Evolutionary conservation across 1,284 basidiomycete species (phyloP).

Genomic region (Ganoderma lucidum): DNA sequence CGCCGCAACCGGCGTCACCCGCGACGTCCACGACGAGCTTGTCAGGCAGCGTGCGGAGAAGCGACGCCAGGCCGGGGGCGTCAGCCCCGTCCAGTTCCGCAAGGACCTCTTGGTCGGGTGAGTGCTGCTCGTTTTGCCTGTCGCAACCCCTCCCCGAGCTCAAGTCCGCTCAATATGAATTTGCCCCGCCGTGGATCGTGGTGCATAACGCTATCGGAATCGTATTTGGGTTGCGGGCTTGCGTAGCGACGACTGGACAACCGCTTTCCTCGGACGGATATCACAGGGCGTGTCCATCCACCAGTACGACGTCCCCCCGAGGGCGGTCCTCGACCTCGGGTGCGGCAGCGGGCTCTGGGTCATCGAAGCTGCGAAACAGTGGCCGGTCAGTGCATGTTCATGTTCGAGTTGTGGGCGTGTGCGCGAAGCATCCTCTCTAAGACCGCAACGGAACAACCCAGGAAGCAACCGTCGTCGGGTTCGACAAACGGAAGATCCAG

Average conservation of each 20-base stretch:
- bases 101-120: slow-evolving; percentile 62
- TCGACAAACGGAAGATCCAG: slow-evolving; percentile 64
- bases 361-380: slow-evolving; percentile 68
- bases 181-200: not conserved
- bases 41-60: slow-evolving; percentile 50
- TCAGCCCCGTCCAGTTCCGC: slow-evolving; percentile 62
- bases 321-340: slow-evolving; percentile 73
- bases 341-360: slow-evolving; percentile 84
- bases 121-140: slow-evolving; percentile 36
- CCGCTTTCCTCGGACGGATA: slow-evolving; percentile 63
- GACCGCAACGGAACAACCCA: slow-evolving; percentile 37
- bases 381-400: slow-evolving; percentile 56
- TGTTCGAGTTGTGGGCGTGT: slow-evolving; percentile 14
- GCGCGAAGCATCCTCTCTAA: slow-evolving; percentile 5
- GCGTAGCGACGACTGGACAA: slow-evolving; percentile 72
- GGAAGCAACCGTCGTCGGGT: slow-evolving; percentile 64
- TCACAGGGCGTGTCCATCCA: slow-evolving; percentile 59
- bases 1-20: slow-evolving; percentile 40
- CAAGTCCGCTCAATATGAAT: slow-evolving; percentile 15
- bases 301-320: slow-evolving; percentile 58
- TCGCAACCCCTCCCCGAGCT: slow-evolving; percentile 9
- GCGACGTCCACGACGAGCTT: slow-evolving; percentile 56
- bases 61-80: slow-evolving; percentile 54
- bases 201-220: not conserved
- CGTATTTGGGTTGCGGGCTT: not conserved